Base-by-base conservation (phyloP, 1,284 basidiomycete species). In the Trichosporon sp. region DNA sequence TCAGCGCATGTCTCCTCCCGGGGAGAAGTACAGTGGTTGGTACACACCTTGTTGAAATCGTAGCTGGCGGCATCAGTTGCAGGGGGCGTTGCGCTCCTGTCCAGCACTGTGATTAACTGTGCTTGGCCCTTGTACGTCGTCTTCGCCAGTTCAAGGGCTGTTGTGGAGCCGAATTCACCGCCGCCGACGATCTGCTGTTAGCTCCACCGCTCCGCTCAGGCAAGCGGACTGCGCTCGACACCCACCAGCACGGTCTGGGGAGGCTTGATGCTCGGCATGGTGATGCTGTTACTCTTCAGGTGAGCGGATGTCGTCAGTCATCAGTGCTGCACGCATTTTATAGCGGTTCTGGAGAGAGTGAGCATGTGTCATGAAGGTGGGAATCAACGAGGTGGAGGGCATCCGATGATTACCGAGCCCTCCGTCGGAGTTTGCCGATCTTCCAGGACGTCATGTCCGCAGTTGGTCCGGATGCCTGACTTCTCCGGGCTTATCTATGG, bases 1-100 rank as follows among this genome's bases (percentile, higher is more conserved):
- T 59, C 46, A 67, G 46, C 11, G 7, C 26, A 26, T 26, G 26
- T 26, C 26, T 26, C 26, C 26, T 26, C 26, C 26, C 26, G 26
- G 26, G 26, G 26, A 26, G 26, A 26, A 26, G 26, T 26, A 26
- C 26, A 12, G 8, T 21, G 14, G 16, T 16, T 16, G 11, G 10
- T 11, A 51, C 14, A 37, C 19, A 37, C 69, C 74, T 79, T 80
- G 75, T 78, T 79, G 69, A 76, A 74, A 66, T 80, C 76, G 35
- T 71, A 72, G 8, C 71, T 72, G 3, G 74, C 74, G 14, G 74
- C 72, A 35, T 75, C 74, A 1, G 66, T 51, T 7, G 74, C 70
- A 2, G 74, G 74, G 1, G 73, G 73, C 2, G 71, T 69, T 0
- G 65, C 54, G 0, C 69, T 63, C 26, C 74, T 69, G 51, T 75